Evolutionary conservation across 306 rosid species (phyloP), one percentile per base, ranked within the genome.

Genomic region (Quercus dentata): DNA sequence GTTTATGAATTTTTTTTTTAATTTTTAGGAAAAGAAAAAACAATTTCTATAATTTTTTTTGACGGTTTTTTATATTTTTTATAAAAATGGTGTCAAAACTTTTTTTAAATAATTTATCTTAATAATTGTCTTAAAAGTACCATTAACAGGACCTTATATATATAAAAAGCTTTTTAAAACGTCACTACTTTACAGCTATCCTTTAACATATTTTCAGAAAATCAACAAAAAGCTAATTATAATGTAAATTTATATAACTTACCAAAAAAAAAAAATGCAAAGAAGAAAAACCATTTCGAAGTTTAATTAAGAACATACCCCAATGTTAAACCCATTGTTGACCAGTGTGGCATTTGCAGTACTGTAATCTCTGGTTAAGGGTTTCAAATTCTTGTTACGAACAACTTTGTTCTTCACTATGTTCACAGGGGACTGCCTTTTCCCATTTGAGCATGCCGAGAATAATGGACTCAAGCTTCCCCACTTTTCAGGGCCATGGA

Each of bases 371-470:
- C 87, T 87, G 30, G 51, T 54, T 25, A 95, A 62, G 54, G 92
- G 72, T 72, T 78, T 72, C 78, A 85, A 80, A 0, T 56, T 35
- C 35, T 75, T 85, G 79, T 41, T 76, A 5, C 9, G 18, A 12
- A 78, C 28, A 28, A 84, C 58, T 33, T 59, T 20, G 14, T 57
- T 20, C 73, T 69, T 77, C 20, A 31, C 51, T 56, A 92, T 80
- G 54, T 93, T 76, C 82, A 95, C 82, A 5, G 99, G 98, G 49
- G 97, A 86, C 59, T 95, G 98, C 56, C 56, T 4, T 82, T 87
- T 88, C 31, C 99, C 99, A 17, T 76, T 74, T 56, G 90, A 80
- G 77, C 99, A 95, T 1, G 75, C 38, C 23, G 82, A 18, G 85
- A 49, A 92, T 1, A 3, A 2, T 58, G 97, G 94, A 73, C 79